A percentile compares a stretch with the other conserved stretches of the same genome.
Evolutionary conservation across 139 green algal genomes (phyloP).

Genomic region (Nannochloris sp.): DNA sequence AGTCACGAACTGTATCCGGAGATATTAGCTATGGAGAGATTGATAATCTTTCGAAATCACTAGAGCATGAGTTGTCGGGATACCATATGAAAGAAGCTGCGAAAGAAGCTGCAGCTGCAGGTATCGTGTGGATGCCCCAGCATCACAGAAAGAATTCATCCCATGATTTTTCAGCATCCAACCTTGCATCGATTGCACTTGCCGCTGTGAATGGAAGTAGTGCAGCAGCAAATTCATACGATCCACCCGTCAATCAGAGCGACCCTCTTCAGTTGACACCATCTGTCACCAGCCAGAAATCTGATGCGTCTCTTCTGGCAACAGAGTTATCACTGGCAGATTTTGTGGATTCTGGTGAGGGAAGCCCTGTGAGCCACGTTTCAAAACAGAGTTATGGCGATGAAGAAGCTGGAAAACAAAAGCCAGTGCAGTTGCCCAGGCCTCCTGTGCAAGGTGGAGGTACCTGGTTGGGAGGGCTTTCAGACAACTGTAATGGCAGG

Average conservation of each 20-base stretch:
- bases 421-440: background rate
- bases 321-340: constrained; percentile 12
- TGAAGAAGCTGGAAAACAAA: background rate
- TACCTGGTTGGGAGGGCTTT: constrained; percentile 25
- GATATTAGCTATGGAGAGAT: background rate
- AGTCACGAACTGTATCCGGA: background rate
- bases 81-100: constrained; percentile 5
- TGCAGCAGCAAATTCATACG: background rate
- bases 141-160: constrained; percentile 18
- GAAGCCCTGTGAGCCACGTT: constrained; percentile 1
- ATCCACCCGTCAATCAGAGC: background rate
- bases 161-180: constrained; percentile 11
- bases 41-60: background rate
- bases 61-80: background rate
- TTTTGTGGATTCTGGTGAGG: constrained; percentile 3
- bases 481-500: too few species aligned
- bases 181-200: constrained; percentile 13
- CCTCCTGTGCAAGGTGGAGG: constrained; percentile 15
- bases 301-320: background rate
- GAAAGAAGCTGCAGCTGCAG: constrained; percentile 8
- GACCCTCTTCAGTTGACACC: background rate
- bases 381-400: background rate
- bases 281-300: background rate
- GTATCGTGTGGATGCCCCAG: constrained; percentile 19
- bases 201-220: constrained; percentile 28